These are phyloP conservation scores for Colletotrichum eleusines DNA, from an alignment of 2,329 filamentous ascomycete species.

Conservation along the genomic window DNA sequence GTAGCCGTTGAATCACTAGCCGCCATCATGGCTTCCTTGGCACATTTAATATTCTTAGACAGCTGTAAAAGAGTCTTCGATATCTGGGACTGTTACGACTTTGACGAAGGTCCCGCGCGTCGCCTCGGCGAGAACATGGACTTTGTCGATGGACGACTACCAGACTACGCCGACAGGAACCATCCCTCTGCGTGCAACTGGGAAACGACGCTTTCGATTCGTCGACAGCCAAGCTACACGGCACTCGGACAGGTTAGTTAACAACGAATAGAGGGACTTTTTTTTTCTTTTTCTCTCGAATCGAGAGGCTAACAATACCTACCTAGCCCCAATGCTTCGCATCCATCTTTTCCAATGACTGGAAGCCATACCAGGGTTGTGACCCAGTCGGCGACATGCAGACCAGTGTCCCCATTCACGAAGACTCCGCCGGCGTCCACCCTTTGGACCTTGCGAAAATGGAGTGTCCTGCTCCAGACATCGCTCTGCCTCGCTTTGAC, in stretches of 20 bases:
- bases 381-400: not conserved
- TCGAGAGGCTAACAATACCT: constrained; percentile 32
- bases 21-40: constrained; percentile 31
- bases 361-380: not conserved
- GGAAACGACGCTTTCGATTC: not conserved
- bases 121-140: not conserved
- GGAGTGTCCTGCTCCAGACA: not conserved
- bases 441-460: not conserved
- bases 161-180: not conserved
- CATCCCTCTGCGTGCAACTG: not conserved
- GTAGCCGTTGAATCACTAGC: constrained; percentile 12
- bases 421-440: not conserved
- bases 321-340: constrained; percentile 24
- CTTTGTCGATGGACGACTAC: not conserved
- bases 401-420: not conserved
- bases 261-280: constrained; percentile 7
- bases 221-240: not conserved
- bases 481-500: not conserved
- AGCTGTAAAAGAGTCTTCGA: constrained; percentile 19
- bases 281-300: constrained; percentile 20
- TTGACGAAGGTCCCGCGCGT: constrained; percentile 17
- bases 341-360: not conserved
- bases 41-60: no score
- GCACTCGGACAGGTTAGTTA: constrained; percentile 24
- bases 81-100: constrained; percentile 24